Percentiles rank a stretch among this genome's conserved stretches.
These are phyloP conservation scores for Rhodotorula sp. DNA, from an alignment of 1,284 basidiomycete species.

Conservation along the genomic window DNA sequence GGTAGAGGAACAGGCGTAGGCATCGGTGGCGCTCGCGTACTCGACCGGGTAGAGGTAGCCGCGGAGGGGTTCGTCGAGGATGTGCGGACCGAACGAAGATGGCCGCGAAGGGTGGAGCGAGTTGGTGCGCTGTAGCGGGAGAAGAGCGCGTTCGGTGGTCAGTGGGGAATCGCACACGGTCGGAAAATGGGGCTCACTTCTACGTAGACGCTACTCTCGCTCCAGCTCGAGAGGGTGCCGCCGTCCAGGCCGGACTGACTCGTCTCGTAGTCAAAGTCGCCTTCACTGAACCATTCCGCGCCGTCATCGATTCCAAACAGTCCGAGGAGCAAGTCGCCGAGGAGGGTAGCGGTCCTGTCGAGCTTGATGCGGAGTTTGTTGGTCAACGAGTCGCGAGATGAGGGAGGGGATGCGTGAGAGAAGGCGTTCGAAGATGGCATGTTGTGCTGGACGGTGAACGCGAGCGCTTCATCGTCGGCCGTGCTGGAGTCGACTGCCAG, in stretches of 20 bases:
- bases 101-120: conserved; percentile 57
- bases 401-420: neutral
- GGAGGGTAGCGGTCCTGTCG: neutral
- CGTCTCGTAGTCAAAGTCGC: conserved; percentile 18
- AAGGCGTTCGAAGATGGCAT: neutral
- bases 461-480: neutral
- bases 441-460: conserved; percentile 4
- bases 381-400: neutral
- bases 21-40: conserved; percentile 63
- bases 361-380: neutral
- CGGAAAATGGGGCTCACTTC: conserved; percentile 66
- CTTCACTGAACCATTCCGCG: conserved; percentile 17
- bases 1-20: conserved; percentile 25
- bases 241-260: conserved; percentile 1
- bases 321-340: conserved; percentile 21
- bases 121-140: conserved; percentile 21
- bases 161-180: neutral
- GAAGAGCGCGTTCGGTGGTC: too few species aligned
- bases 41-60: conserved; percentile 66
- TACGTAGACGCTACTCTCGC: conserved; percentile 70
- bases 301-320: conserved; percentile 24
- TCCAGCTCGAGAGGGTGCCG: conserved; percentile 57
- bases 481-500: neutral
- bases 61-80: conserved; percentile 65
- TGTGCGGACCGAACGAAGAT: conserved; percentile 71